These are phyloP conservation scores for Przewalskia tangutica DNA, from an alignment of 257 asterid genomes.

Conservation along the genomic window DNA sequence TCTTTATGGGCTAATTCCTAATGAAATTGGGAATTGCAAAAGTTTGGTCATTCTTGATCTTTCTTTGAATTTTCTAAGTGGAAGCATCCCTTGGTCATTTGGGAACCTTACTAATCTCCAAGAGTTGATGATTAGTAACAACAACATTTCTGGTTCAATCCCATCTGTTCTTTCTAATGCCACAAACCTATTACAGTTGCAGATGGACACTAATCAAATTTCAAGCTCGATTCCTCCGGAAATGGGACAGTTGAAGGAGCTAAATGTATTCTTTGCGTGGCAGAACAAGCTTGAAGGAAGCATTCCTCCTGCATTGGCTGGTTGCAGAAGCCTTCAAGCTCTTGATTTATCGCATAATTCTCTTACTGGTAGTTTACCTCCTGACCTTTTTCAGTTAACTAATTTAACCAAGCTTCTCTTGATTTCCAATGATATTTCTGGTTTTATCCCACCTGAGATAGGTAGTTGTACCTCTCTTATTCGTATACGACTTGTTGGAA, in stretches of 20 bases:
- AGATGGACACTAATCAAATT: conserved; percentile 59
- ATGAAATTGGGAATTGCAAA: conserved; percentile 43
- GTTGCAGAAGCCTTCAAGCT: conserved; percentile 61
- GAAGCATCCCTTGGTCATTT: conserved; percentile 43
- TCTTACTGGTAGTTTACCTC: conserved; percentile 52
- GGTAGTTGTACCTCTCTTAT: conserved; percentile 51
- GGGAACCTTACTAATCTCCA: conserved; percentile 52
- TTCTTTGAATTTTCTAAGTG: conserved; percentile 43
- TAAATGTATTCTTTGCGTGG: conserved; percentile 68
- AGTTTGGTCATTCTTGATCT: conserved; percentile 43
- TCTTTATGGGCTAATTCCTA: conserved; percentile 46
- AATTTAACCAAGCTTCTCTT: conserved; percentile 61
- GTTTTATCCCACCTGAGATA: conserved; percentile 55
- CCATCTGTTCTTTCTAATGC: conserved; percentile 64
- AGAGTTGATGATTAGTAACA: conserved; percentile 71
- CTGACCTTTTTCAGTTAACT: conserved; percentile 43
- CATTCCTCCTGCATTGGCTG: conserved; percentile 47
- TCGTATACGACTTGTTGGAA: conserved; percentile 47
- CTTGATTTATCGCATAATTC: conserved; percentile 60
- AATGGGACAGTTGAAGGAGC: conserved; percentile 39
- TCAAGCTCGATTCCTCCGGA: conserved; percentile 54
- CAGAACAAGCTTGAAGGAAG: conserved; percentile 67
- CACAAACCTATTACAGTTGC: conserved; percentile 46
- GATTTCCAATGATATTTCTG: conserved; percentile 56
- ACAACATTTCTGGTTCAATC: conserved; percentile 62